Conservation (phyloP, 1,284 basidiomycete genomes). For the Irpex sp. region DNA sequence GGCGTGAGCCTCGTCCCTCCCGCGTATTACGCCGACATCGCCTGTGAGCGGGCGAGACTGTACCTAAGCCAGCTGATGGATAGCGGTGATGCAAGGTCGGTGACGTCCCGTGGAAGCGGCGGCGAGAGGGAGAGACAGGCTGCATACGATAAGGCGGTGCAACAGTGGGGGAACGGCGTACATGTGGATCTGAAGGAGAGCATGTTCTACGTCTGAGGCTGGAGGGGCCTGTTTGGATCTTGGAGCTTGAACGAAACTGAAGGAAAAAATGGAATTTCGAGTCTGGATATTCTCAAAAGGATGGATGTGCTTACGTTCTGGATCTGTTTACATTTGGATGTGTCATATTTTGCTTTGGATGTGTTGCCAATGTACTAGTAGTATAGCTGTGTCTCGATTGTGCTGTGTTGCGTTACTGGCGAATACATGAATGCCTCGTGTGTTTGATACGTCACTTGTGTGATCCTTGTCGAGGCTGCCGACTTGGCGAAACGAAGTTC, state of each 20-base stretch:
- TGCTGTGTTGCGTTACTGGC: too few species aligned
- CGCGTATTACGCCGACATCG: slow-evolving; percentile 77
- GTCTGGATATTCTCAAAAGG: background rate
- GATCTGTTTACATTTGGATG: too few species aligned
- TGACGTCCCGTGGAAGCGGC: slow-evolving; percentile 21
- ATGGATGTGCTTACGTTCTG: too few species aligned
- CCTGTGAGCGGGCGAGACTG: slow-evolving; percentile 68
- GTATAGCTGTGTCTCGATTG: too few species aligned
- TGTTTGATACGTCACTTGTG: too few species aligned
- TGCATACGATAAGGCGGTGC: slow-evolving; percentile 49
- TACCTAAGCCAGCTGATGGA: slow-evolving; percentile 66
- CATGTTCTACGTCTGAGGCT: slow-evolving; percentile 71
- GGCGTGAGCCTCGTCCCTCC: slow-evolving; percentile 73
- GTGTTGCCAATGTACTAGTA: too few species aligned
- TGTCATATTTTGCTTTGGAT: too few species aligned
- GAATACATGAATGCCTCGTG: too few species aligned
- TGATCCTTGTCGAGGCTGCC: too few species aligned
- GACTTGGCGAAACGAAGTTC: too few species aligned
- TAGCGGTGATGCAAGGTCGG: slow-evolving; percentile 29
- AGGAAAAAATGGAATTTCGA: background rate
- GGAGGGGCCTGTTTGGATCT: background rate
- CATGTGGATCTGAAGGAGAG: slow-evolving; percentile 51
- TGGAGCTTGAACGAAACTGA: too few species aligned
- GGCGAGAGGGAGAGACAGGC: slow-evolving; percentile 31
- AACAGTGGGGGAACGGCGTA: slow-evolving; percentile 61